phyloP scores from a whole-genome alignment of 2,329 filamentous ascomycete species.

The Colletotrichum lini region DNA sequence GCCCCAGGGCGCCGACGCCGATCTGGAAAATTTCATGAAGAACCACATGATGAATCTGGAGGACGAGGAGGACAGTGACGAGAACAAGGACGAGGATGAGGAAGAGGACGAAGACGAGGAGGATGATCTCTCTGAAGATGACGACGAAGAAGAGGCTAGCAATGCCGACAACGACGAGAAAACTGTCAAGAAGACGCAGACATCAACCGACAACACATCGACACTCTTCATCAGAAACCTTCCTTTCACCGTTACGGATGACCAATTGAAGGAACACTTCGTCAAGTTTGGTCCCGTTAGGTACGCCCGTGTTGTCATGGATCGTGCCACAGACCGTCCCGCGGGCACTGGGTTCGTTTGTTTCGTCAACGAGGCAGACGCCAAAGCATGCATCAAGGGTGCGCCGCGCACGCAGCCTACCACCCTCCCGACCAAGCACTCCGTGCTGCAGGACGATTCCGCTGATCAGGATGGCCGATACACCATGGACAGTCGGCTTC shows the following conservation, averaged over 20 bases:
- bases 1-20: constrained; percentile 60
- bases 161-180: constrained; percentile 53
- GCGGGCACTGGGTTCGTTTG: constrained; percentile 96
- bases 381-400: constrained; percentile 79
- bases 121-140: constrained; percentile 62
- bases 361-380: constrained; percentile 85
- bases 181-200: constrained; percentile 52
- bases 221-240: constrained; percentile 96
- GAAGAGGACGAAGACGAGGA: constrained; percentile 60
- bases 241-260: constrained; percentile 89
- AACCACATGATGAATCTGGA: constrained; percentile 71
- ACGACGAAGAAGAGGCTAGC: constrained; percentile 51
- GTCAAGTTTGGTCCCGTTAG: constrained; percentile 87
- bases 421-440: constrained; percentile 73
- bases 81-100: constrained; percentile 59
- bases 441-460: constrained; percentile 88
- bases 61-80: constrained; percentile 68
- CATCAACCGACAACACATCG: constrained; percentile 74
- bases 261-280: constrained; percentile 88
- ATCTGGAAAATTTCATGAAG: constrained; percentile 70
- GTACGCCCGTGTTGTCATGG: constrained; percentile 93
- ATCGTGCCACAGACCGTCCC: constrained; percentile 86
- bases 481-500: constrained; percentile 89
- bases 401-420: constrained; percentile 74
- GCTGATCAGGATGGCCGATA: constrained; percentile 87